Conservation (phyloP, 208 protist species). For the Leishmania guyanensis region DNA sequence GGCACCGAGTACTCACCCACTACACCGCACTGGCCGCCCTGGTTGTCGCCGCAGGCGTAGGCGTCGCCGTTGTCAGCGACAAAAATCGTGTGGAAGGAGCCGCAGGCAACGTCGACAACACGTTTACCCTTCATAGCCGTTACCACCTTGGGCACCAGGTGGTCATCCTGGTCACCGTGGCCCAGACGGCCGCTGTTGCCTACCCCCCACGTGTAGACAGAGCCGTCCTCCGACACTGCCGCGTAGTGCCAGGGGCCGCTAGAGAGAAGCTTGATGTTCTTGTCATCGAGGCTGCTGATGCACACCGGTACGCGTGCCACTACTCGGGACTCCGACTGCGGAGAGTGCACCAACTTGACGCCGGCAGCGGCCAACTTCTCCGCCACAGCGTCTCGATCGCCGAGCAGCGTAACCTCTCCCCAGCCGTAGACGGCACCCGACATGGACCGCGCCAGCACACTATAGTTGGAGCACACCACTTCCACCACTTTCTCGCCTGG, state of each 20-base stretch:
- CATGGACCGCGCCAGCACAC: conserved; percentile 62
- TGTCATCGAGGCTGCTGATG: conserved; percentile 36
- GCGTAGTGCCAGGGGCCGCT: conserved; percentile 85
- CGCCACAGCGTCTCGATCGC: conserved; percentile 38
- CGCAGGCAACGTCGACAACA: conserved; percentile 73
- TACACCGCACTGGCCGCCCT: conserved; percentile 77
- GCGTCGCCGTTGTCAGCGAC: conserved; percentile 56
- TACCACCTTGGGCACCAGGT: conserved; percentile 42
- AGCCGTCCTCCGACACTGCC: conserved; percentile 45
- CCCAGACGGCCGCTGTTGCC: conserved; percentile 81
- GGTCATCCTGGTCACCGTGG: conserved; percentile 65
- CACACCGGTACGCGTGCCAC: conserved; percentile 41
- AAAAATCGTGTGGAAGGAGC: conserved; percentile 82
- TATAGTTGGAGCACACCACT: conserved; percentile 67
- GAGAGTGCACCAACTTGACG: conserved; percentile 15
- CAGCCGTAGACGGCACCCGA: conserved; percentile 72
- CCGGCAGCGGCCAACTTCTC: conserved; percentile 13
- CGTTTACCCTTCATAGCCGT: conserved; percentile 29
- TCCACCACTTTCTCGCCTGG: conserved; percentile 57
- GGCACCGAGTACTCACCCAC: conserved; percentile 47
- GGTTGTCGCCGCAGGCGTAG: conserved; percentile 81
- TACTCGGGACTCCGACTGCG: conserved; percentile 27
- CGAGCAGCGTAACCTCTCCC: conserved; percentile 66
- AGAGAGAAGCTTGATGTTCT: conserved; percentile 44
- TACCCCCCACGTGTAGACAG: conserved; percentile 79